Percentiles rank a stretch among this genome's conserved stretches.
These are phyloP conservation scores for Solanum piurae DNA, from an alignment of 257 asterid genomes.

Conservation along the genomic window DNA sequence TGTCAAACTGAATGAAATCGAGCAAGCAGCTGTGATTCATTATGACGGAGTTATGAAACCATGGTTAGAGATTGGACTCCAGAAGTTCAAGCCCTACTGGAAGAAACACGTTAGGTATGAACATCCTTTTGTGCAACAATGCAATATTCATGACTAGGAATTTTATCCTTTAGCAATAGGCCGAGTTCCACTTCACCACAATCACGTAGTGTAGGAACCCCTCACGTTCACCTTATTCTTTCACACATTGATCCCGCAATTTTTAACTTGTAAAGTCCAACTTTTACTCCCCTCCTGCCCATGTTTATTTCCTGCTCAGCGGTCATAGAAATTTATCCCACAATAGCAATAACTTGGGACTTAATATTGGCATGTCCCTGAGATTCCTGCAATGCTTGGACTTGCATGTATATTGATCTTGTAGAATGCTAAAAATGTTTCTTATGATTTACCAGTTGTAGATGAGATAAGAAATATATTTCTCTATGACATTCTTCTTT, in stretches of 20 bases:
- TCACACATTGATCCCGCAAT: not conserved
- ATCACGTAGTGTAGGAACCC: not conserved
- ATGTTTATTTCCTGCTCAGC: not conserved
- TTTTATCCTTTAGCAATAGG: not conserved
- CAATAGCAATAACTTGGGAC: not conserved
- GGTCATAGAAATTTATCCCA: not conserved
- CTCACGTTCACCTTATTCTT: not conserved
- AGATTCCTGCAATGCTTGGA: not conserved
- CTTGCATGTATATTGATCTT: not conserved
- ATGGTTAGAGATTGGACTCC: constrained; percentile 57
- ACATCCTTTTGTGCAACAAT: constrained; percentile 37
- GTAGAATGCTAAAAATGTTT: not conserved
- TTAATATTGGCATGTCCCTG: not conserved
- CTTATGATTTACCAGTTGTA: not conserved
- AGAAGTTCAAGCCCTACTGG: constrained; percentile 46
- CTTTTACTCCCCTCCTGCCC: not conserved
- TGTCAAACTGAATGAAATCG: constrained; percentile 33
- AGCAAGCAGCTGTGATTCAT: constrained; percentile 56
- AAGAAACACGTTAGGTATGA: constrained; percentile 36
- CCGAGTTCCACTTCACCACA: not conserved
- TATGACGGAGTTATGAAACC: constrained; percentile 63
- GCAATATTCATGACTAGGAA: constrained; percentile 28
- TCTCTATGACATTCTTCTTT: not conserved
- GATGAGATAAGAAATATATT: not conserved
- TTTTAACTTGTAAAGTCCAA: not conserved